Conservation (phyloP, 2,329 filamentous ascomycete species). For the Alternaria hordeiaustralica region DNA sequence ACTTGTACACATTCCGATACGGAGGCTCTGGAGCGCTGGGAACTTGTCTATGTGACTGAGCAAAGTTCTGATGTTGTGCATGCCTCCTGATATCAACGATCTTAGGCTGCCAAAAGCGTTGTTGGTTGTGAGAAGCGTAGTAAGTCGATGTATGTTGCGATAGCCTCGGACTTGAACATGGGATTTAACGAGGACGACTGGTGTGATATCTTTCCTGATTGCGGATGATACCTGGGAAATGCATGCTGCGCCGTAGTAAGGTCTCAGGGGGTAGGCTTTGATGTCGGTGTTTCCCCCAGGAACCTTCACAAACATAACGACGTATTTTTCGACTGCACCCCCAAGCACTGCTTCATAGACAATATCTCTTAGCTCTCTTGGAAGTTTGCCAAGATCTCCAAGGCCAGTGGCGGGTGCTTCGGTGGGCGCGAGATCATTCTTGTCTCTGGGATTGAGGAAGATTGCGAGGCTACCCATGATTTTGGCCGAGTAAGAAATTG, state of each 20-base stretch:
- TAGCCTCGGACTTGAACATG: neutral
- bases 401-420: neutral
- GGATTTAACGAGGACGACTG: neutral
- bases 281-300: neutral
- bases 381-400: neutral
- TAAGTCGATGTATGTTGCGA: neutral
- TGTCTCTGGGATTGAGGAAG: no score
- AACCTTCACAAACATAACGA: no score
- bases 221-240: neutral
- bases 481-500: neutral
- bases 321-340: neutral
- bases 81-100: neutral
- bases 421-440: neutral
- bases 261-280: neutral
- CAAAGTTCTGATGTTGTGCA: neutral
- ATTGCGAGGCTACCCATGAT: neutral
- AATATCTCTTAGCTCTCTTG: neutral
- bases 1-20: no score
- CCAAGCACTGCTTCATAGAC: neutral
- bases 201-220: neutral
- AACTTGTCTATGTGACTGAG: neutral
- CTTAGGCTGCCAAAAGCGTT: neutral
- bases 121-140: neutral
- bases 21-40: neutral
- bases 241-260: neutral